Evolutionary conservation across 495 filamentous ascomycete species (phyloP), one percentile per base, ranked within the genome.

Genomic region (Sordaria brevicollis): DNA sequence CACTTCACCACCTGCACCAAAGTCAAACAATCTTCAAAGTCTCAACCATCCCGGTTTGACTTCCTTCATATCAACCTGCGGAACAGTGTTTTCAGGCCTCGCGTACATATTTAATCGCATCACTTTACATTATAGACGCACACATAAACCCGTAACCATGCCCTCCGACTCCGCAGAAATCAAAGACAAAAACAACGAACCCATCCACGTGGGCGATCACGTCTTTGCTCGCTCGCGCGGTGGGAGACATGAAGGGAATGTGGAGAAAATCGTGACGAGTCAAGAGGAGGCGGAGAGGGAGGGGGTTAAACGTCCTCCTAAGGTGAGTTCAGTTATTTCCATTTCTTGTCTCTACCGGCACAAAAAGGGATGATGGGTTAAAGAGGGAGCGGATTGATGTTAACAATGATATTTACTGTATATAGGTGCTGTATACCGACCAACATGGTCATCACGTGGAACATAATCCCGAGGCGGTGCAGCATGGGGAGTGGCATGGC

Each of bases 261-360:
- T 82, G 34, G 77, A 84, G 15, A 75, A 80, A 39, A 71, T 84
- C 4, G 79, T 81, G 2, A 73, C 70, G 4, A 75, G 74, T 0
- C 41, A 76, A 25, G 71, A 79, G 38, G 79, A 82, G 67, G 80
- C 82, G 1, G 69, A 76, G 62, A 66, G 73, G 43, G 79, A 75
- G 35, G 76, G 76, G 2, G 82, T 82, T 5, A 83, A 83, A 70
- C 76, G 83, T 54, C 80, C 81, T 9, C 81, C 81, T 0, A 84
- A 83, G 75, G 82, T 80, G n/a, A n/a, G n/a, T n/a, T n/a, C n/a
- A 68, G 10, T 19, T 33, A 41, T 7, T 39, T 15, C n/a, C n/a
- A n/a, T n/a, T n/a, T n/a, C n/a, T n/a, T n/a, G n/a, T n/a, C n/a
- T n/a, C n/a, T n/a, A n/a, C n/a, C n/a, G n/a, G n/a, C n/a, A n/a